Conservation (phyloP, 2,329 filamentous ascomycete species). For the Trichoderma brevicompactum region DNA sequence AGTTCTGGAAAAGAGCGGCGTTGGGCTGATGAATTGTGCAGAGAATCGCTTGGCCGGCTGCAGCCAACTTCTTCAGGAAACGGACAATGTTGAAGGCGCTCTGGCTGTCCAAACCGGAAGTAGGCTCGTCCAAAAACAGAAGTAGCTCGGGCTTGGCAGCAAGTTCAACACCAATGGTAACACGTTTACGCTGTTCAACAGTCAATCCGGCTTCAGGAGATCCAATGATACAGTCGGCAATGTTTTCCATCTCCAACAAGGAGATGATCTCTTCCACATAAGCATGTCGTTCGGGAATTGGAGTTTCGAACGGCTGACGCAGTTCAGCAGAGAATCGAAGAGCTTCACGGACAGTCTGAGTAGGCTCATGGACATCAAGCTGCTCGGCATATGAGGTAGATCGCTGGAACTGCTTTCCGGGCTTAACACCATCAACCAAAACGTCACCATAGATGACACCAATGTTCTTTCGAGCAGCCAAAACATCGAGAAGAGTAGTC, state of each 20-base stretch:
- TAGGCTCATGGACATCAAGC: slow-evolving; percentile 64
- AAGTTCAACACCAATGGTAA: slow-evolving; percentile 91
- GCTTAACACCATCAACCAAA: slow-evolving; percentile 60
- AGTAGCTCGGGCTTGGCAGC: slow-evolving; percentile 79
- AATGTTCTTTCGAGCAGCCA: slow-evolving; percentile 65
- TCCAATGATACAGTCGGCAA: slow-evolving; percentile 64
- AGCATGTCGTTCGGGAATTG: slow-evolving; percentile 58
- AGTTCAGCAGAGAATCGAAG: slow-evolving; percentile 66
- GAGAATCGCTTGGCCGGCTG: slow-evolving; percentile 83
- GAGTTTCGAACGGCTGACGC: slow-evolving; percentile 59
- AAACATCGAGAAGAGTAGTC: slow-evolving; percentile 80
- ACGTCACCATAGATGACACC: slow-evolving; percentile 63
- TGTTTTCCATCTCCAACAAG: slow-evolving; percentile 61
- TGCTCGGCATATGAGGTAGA: slow-evolving; percentile 67
- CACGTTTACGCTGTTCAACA: slow-evolving; percentile 68
- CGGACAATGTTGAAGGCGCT: slow-evolving; percentile 77
- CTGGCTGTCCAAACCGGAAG: slow-evolving; percentile 66
- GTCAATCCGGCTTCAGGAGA: slow-evolving; percentile 70
- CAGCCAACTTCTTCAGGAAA: slow-evolving; percentile 75
- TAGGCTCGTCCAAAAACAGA: slow-evolving; percentile 80
- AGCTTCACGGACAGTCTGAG: slow-evolving; percentile 66
- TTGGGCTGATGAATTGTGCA: slow-evolving; percentile 94
- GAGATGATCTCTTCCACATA: slow-evolving; percentile 67
- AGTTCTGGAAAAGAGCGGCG: slow-evolving; percentile 83
- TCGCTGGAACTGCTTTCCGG: slow-evolving; percentile 64